Conservation (phyloP, 768 basidiomycete species). For the Russula compacta region DNA sequence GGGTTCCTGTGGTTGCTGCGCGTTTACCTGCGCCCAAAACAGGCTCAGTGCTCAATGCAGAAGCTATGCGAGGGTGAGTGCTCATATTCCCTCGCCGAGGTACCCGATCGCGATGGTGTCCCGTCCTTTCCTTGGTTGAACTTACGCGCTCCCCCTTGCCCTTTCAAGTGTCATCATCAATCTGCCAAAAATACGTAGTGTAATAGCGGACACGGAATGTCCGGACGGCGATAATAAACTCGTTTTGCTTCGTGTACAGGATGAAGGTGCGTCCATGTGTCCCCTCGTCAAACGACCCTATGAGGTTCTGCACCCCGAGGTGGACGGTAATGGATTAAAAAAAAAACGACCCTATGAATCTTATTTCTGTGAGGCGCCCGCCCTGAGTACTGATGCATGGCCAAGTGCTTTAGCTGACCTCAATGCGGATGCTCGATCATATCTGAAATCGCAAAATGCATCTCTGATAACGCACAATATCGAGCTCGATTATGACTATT, state of each 20-base stretch:
- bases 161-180: constrained; percentile 51
- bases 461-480: constrained; percentile 53
- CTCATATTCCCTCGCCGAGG: background rate
- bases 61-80: constrained; percentile 50
- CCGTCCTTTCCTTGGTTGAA: background rate
- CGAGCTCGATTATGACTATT: constrained; percentile 74
- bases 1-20: constrained; percentile 58
- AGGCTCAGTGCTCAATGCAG: constrained; percentile 45
- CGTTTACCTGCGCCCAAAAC: constrained; percentile 51
- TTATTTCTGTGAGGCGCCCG: background rate
- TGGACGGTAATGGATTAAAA: too few relatives aligned
- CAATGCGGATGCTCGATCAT: constrained; percentile 42
- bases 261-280: constrained; percentile 44
- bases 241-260: constrained; percentile 53
- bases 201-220: constrained; percentile 43
- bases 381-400: background rate
- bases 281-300: background rate
- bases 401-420: constrained; percentile 57
- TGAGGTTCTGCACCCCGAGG: too few relatives aligned
- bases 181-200: constrained; percentile 56
- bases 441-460: constrained; percentile 46
- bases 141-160: background rate
- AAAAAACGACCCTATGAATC: background rate
- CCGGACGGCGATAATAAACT: constrained; percentile 42
- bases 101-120: background rate